Evolutionary conservation across 768 basidiomycete species (phyloP).

Genomic region (Cystobasidium tubakii): DNA sequence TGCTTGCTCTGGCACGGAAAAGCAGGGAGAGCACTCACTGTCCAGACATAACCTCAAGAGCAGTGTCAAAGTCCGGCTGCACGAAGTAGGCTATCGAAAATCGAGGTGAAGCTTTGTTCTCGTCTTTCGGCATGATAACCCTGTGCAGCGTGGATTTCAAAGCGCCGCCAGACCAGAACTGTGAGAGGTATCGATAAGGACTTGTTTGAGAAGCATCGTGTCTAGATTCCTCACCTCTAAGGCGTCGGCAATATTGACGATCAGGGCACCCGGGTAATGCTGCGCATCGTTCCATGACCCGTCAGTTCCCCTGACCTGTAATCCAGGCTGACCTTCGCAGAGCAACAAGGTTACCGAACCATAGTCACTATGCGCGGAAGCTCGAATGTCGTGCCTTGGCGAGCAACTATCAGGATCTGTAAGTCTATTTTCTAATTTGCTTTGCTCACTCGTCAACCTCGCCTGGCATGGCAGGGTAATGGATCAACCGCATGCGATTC

Average conservation of each 20-base stretch:
- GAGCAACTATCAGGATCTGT: background rate
- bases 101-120: background rate
- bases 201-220: background rate
- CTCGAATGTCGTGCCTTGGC: conserved; percentile 12
- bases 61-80: conserved; percentile 12
- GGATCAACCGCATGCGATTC: conserved; percentile 13
- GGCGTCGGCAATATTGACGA: conserved; percentile 29
- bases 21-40: background rate
- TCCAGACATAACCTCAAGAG: conserved; percentile 3
- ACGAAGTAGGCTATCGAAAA: conserved; percentile 19
- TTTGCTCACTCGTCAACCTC: conserved; percentile 7
- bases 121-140: conserved; percentile 20
- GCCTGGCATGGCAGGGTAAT: conserved; percentile 12
- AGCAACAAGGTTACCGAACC: conserved; percentile 4
- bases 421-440: background rate
- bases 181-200: background rate
- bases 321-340: background rate
- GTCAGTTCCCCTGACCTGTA: background rate
- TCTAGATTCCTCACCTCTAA: background rate
- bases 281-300: conserved; percentile 22
- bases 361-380: conserved; percentile 22
- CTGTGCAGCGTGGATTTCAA: conserved; percentile 14
- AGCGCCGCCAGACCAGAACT: conserved; percentile 28
- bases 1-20: background rate
- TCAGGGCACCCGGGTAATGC: conserved; percentile 12